phyloP scores from a whole-genome alignment of 2,329 filamentous ascomycete genomes.

The Phialemoniopsis sp. region DNA sequence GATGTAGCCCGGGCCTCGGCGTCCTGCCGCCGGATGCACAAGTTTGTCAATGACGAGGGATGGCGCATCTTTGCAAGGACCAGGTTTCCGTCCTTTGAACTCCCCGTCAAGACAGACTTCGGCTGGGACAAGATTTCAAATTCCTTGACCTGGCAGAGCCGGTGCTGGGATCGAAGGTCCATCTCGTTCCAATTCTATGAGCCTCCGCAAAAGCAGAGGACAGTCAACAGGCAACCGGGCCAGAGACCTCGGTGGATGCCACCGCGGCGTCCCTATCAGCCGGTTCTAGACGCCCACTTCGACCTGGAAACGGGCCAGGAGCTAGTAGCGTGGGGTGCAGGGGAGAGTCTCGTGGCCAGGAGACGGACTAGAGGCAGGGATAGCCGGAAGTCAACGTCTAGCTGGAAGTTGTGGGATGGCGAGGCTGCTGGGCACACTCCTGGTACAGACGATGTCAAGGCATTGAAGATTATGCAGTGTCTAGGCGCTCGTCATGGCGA shows the following conservation, averaged over 20 bases:
- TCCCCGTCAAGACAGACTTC: conserved; percentile 18
- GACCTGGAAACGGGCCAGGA: conserved; percentile 33
- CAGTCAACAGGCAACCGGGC: conserved; percentile 11
- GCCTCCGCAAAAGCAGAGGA: conserved; percentile 14
- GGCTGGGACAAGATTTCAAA: conserved; percentile 36
- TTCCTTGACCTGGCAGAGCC: conserved; percentile 43
- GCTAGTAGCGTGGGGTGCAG: conserved; percentile 44
- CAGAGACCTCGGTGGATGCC: conserved; percentile 25
- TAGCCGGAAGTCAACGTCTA: conserved; percentile 4
- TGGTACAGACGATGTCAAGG: conserved; percentile 45
- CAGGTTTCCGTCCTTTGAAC: conserved; percentile 34
- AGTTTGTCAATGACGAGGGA: conserved; percentile 27
- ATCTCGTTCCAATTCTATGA: conserved; percentile 31
- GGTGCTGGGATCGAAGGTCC: conserved; percentile 47
- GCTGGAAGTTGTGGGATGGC: conserved; percentile 32
- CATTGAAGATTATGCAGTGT: conserved; percentile 37
- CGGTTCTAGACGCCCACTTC: conserved; percentile 41
- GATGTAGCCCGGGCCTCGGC: conserved; percentile 38
- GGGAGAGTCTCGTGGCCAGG: conserved; percentile 44
- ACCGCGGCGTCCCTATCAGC: conserved; percentile 25
- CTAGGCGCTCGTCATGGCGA: conserved; percentile 9
- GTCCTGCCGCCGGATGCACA: conserved; percentile 31
- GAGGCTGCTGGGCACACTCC: conserved; percentile 29
- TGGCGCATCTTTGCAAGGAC: conserved; percentile 46
- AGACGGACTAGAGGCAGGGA: conserved; percentile 21